Percentiles rank a stretch among this genome's conserved stretches.
Evolutionary conservation across 2,329 filamentous ascomycete species (phyloP).

Genomic region (Colletotrichum karsti): DNA sequence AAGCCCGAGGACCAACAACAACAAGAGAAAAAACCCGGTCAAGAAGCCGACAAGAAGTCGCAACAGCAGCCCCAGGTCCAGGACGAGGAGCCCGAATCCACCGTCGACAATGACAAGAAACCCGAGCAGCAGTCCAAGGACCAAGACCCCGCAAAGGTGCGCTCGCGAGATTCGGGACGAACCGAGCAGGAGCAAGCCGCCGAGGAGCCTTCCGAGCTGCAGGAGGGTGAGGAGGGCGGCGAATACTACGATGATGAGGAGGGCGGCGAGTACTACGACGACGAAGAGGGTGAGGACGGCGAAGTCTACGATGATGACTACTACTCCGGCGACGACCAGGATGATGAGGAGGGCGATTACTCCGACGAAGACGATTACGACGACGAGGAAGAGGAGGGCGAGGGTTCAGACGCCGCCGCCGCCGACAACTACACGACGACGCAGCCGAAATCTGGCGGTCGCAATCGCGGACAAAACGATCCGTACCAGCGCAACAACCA

Average conservation of each 20-base stretch:
- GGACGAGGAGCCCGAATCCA: not conserved
- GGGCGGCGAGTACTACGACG: slow-evolving; percentile 3
- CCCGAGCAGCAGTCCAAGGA: slow-evolving; percentile 11
- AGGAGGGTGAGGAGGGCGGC: slow-evolving; percentile 20
- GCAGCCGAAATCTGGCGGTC: not conserved
- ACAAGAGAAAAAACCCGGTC: not conserved
- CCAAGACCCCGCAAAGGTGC: slow-evolving; percentile 14
- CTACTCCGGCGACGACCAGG: slow-evolving; percentile 27
- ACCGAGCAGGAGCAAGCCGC: slow-evolving; percentile 6
- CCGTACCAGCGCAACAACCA: slow-evolving; percentile 7
- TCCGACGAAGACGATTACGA: slow-evolving; percentile 32
- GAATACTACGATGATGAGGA: slow-evolving; percentile 27
- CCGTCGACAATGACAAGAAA: slow-evolving; percentile 16
- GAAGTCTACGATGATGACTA: slow-evolving; percentile 28
- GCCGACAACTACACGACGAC: slow-evolving; percentile 22
- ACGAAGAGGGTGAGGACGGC: slow-evolving; percentile 12
- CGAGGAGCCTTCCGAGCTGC: slow-evolving; percentile 16
- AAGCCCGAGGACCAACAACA: not conserved
- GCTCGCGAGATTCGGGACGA: slow-evolving; percentile 3
- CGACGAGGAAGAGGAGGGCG: slow-evolving; percentile 26
- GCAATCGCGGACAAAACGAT: slow-evolving; percentile 2
- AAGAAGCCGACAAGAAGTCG: slow-evolving; percentile 5
- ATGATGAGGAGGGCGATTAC: slow-evolving; percentile 24
- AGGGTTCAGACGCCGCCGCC: slow-evolving; percentile 10
- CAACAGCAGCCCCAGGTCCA: slow-evolving; percentile 23